Evolutionary conservation across 768 basidiomycete genomes (phyloP).

Genomic region (Boletus reticulatus): DNA sequence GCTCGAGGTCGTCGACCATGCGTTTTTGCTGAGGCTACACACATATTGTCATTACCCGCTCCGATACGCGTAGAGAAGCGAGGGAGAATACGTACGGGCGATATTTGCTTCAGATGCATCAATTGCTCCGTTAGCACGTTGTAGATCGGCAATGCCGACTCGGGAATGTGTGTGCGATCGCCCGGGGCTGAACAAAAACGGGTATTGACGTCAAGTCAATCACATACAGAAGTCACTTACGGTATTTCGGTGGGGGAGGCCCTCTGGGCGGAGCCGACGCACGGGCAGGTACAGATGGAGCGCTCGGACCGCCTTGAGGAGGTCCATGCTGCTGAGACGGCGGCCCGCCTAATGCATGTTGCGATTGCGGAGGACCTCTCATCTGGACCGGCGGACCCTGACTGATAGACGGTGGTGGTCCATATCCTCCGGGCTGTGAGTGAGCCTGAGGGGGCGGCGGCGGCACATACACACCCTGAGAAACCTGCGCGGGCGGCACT

Average conservation of each 20-base stretch:
- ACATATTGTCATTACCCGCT: no score
- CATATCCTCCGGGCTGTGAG: conserved; percentile 23
- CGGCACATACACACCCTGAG: conserved; percentile 26
- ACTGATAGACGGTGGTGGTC: conserved; percentile 23
- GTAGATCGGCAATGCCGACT: conserved; percentile 60
- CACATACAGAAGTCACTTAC: conserved; percentile 37
- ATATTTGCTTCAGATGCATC: conserved; percentile 64
- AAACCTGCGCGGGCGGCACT: conserved; percentile 15
- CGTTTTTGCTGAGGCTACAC: conserved; percentile 77
- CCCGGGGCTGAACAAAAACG: conserved; percentile 62
- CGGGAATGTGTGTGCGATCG: conserved; percentile 90
- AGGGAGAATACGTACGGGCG: conserved; percentile 54
- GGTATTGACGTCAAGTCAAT: background rate
- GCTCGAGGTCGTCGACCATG: conserved; percentile 82
- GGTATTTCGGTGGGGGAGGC: conserved; percentile 54
- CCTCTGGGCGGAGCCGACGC: conserved; percentile 35
- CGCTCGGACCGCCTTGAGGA: conserved; percentile 28
- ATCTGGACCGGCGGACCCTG: conserved; percentile 33
- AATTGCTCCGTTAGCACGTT: conserved; percentile 64
- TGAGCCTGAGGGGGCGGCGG: conserved; percentile 15
- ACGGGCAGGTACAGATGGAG: conserved; percentile 24
- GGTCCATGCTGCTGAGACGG: conserved; percentile 29
- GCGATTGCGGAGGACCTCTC: conserved; percentile 26
- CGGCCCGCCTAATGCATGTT: conserved; percentile 28
- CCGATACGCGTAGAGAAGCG: no score